Evolutionary conservation across 139 green algal genomes (phyloP), one percentile per base, ranked within the genome.

Genomic region (Coelastrella sp.): DNA sequence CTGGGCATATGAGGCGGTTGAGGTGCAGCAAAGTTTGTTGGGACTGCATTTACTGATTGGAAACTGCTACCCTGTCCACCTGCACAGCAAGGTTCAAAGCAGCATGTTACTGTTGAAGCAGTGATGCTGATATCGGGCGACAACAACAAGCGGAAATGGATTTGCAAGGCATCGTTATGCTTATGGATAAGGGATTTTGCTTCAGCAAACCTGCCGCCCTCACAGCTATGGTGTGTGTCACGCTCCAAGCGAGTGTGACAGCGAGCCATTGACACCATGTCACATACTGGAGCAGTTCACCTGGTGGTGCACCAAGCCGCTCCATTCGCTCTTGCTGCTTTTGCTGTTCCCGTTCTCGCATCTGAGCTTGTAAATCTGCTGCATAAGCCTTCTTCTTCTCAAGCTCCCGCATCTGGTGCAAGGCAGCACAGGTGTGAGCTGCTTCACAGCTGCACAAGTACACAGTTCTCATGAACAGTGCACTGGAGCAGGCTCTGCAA

Each of bases 351-450:
- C 56, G 19, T 57, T 91, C 87, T 14, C 85, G 78, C 79, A 91
- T 91, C 78, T 91, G 87, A 47, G 66, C 87, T 56, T 91, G 64
- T 47, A 91, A 65, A 65, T 91, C 87, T 73, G 87, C 87, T 73
- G 74, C 87, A 79, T 91, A 91, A 56, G 79, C 87, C 19, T 47
- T 65, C n/a, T 91, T 91, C 20, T 73, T 78, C 20, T 87, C 87
- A 10, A 71, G 19, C 56, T 88, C 68, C 20, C 8, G 83, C 14
- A 76, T n/a, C 83, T 88, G 59, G 61, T 16, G 61, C 4, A 64
- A 19, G 56, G 20, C 11, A 60, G 79, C 78, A 83, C 5, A 83
- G 61, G 58, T 5, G 47, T 74, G n/a, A 60, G 14, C 22, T 56
- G 61, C 6, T 61, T 76, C n/a, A 47, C 32, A 47, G 32, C 32